Evolutionary conservation across 2,329 filamentous ascomycete genomes (phyloP), one percentile per base, ranked within the genome.

Genomic region (Sclerotinia glacialis): DNA sequence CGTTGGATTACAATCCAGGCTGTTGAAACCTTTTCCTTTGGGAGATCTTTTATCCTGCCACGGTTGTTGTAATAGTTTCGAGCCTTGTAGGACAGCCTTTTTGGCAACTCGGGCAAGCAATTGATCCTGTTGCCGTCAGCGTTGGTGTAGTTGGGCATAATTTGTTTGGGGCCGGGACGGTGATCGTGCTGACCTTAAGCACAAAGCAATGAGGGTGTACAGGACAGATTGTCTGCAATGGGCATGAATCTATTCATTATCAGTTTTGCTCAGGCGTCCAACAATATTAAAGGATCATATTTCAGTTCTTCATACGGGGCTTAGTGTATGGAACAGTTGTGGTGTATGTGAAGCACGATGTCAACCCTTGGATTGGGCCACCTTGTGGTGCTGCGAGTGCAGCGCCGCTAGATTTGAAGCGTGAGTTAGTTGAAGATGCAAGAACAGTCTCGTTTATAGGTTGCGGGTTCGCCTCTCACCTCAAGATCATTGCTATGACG

Each of bases 71-170:
- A 21, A 65, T 37, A n/a, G 67, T 70, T 47, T 59, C 46, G 28
- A 64, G 21, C 21, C 55, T 37, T 16, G 67, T 71, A 1, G 3
- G 62, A 44, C 71, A 72, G 5, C 69, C 69, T 23, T n/a, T 65
- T 26, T 67, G 61, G 62, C 71, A 73, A 34, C 55, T 69, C 26
- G 67, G 53, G 54, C 69, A 72, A 9, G 23, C 52, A 11, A 40
- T 56, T 18, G 64, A 34, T 8, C 42, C 68, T 28, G 71, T 72
- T 5, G 68, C 67, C 8, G 69, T 72, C 9, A 68, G 68, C 2
- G 71, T 73, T 52, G 71, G 67, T 28, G 71, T 73, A 28, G 47
- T 54, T n/a, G 70, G 68, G 55, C 71, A 71, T 11, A 55, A 55
- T 11, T 56, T 50, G 23, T 71, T 60, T 5, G 49, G 26, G 18